Conservation (phyloP, 2,329 filamentous ascomycete genomes). For the Byssoonygena ceratinophila region DNA sequence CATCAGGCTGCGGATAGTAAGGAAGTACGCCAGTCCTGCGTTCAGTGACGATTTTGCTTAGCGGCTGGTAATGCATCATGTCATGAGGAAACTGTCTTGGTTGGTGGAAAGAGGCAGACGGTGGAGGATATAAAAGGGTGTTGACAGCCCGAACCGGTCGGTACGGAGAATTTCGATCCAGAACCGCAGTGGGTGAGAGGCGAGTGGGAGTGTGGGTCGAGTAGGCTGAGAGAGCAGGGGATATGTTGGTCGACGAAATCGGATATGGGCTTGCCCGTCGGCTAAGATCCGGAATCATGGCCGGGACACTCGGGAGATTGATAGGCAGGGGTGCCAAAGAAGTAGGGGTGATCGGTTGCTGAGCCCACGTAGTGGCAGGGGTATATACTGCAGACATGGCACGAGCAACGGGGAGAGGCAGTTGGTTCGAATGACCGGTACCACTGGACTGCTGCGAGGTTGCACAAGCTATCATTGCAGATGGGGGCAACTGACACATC, state of each 20-base stretch:
- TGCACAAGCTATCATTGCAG: constrained; percentile 59
- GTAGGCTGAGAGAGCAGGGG: constrained; percentile 58
- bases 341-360: constrained; percentile 26
- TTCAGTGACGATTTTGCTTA: constrained; percentile 58
- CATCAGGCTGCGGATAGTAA: constrained; percentile 35
- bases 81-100: constrained; percentile 55
- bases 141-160: constrained; percentile 81
- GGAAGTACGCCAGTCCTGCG: constrained; percentile 59
- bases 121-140: constrained; percentile 79
- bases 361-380: constrained; percentile 43
- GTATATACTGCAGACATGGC: constrained; percentile 70
- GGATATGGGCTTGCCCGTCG: constrained; percentile 44
- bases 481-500: constrained; percentile 53
- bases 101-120: constrained; percentile 65
- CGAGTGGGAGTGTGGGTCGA: constrained; percentile 53
- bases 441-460: constrained; percentile 21
- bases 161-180: constrained; percentile 86
- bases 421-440: constrained; percentile 3
- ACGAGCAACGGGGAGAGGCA: constrained; percentile 29
- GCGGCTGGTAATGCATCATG: constrained; percentile 73
- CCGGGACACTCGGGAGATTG: constrained; percentile 24
- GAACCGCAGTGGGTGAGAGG: constrained; percentile 75
- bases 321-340: constrained; percentile 24
- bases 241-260: constrained; percentile 45
- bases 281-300: constrained; percentile 27